These are phyloP conservation scores for Corylus heterophylla DNA, from an alignment of 306 rosid species.

Conservation along the genomic window DNA sequence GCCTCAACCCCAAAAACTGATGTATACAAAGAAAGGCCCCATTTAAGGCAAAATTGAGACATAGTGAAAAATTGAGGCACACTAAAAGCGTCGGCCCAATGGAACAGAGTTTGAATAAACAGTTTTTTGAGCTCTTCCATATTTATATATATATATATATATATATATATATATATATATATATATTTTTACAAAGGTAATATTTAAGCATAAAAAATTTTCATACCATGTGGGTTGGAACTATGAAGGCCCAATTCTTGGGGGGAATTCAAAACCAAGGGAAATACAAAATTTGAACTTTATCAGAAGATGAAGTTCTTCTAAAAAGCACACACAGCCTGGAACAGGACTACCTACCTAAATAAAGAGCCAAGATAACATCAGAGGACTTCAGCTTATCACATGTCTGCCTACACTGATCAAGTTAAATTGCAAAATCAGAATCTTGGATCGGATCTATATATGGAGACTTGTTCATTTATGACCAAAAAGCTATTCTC, in stretches of 20 bases:
- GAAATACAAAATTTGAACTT: background rate
- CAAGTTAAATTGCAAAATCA: background rate
- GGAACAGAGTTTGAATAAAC: no score
- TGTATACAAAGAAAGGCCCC: no score
- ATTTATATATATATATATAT: no score
- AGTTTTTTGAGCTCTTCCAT: no score
- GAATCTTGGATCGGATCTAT: background rate
- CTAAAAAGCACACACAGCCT: background rate
- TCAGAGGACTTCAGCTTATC: background rate
- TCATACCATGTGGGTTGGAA: background rate
- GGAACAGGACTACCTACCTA: background rate
- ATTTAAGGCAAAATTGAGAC: no score
- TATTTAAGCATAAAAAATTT: background rate
- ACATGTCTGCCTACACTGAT: background rate
- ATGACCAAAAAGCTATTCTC: background rate
- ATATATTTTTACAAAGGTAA: no score
- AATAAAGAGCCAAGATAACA: background rate
- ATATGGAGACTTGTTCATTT: background rate
- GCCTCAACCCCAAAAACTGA: no score
- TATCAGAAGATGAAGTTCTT: background rate
- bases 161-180: no score
- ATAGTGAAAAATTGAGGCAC: no score
- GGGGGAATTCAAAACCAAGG: background rate
- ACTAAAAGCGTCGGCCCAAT: no score
- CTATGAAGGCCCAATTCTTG: background rate